Conservation (phyloP, 108 stramenopile species). For the Seminavis robusta region DNA sequence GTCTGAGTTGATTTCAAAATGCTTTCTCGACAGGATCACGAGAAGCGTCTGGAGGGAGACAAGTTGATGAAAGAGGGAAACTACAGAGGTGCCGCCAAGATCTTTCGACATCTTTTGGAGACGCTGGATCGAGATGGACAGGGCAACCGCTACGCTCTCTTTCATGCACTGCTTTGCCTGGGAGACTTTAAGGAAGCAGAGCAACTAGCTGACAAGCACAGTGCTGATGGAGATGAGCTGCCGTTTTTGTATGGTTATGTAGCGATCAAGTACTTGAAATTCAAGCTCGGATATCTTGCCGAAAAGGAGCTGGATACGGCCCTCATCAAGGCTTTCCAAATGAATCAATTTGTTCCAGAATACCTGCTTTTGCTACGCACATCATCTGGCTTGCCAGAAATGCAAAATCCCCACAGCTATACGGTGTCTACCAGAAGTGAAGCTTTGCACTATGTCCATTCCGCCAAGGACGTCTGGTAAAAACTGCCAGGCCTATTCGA, state of each 20-base stretch:
- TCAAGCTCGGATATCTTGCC: not conserved
- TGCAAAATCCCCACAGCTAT: too few relatives aligned
- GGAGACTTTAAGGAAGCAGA: not conserved
- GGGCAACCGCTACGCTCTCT: not conserved
- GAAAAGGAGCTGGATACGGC: not conserved
- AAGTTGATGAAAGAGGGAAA: too few relatives aligned
- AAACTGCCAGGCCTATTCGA: not conserved
- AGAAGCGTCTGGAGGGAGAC: too few relatives aligned
- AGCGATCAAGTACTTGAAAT: not conserved
- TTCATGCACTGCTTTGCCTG: not conserved
- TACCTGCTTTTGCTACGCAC: not conserved
- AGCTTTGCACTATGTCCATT: too few relatives aligned
- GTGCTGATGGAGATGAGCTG: not conserved
- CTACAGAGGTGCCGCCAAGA: not conserved
- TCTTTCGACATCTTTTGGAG: slow-evolving; percentile 1
- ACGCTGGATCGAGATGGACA: not conserved
- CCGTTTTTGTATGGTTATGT: not conserved
- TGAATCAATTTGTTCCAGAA: not conserved
- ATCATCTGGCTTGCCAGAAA: not conserved
- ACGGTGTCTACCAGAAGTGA: too few relatives aligned
- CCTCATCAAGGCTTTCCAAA: not conserved
- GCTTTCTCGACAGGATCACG: too few relatives aligned
- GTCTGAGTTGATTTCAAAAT: too few relatives aligned
- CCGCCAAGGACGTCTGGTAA: not conserved
- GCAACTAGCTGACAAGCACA: not conserved